These are phyloP conservation scores for Acacia crassicarpa DNA, from an alignment of 306 rosid species.

Conservation along the genomic window DNA sequence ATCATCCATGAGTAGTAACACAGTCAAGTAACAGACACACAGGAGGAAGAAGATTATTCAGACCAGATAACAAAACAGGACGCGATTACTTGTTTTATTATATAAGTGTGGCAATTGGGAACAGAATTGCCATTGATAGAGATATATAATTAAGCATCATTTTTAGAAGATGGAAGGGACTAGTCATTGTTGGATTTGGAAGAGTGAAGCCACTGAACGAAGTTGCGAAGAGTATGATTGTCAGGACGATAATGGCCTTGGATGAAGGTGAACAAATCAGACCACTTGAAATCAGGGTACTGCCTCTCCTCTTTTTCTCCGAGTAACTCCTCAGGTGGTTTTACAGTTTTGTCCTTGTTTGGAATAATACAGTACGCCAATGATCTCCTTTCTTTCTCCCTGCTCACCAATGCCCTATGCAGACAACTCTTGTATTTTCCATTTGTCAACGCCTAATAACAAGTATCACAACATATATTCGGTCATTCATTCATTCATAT, in stretches of 20 bases:
- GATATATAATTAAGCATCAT: not conserved
- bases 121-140: not conserved
- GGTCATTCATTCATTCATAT: not conserved
- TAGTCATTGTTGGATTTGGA: not conserved
- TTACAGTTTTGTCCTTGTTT: constrained; percentile 28
- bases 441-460: constrained; percentile 49
- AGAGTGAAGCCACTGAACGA: constrained; percentile 36
- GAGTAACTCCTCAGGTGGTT: not conserved
- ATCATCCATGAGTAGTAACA: not conserved
- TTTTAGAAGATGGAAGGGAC: not conserved
- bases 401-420: constrained; percentile 60
- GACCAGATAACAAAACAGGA: not conserved
- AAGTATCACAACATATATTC: not conserved
- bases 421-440: constrained; percentile 65
- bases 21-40: not conserved
- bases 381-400: constrained; percentile 46
- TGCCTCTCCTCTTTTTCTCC: constrained; percentile 25
- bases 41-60: not conserved
- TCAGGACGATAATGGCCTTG: constrained; percentile 27
- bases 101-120: not conserved
- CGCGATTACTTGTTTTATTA: not conserved
- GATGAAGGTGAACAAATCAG: constrained; percentile 50
- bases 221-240: not conserved
- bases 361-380: constrained; percentile 55
- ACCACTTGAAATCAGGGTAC: constrained; percentile 71